phyloP scores from a whole-genome alignment of 805 yeast genomes.

The Candida tibetensis region DNA sequence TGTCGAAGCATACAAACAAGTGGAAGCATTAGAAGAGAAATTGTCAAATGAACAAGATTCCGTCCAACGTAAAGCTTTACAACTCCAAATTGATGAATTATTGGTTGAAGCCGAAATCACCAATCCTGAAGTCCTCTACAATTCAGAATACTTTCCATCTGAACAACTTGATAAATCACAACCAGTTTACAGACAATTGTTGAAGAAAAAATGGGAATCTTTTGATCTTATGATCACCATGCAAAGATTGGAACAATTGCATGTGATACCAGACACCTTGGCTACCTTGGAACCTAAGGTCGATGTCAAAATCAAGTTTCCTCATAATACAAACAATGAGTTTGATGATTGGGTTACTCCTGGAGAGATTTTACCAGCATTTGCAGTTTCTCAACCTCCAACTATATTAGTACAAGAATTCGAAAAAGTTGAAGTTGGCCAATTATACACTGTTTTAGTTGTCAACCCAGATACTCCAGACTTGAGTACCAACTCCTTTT shows the following conservation, averaged over 20 bases:
- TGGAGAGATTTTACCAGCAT: slow-evolving; percentile 70
- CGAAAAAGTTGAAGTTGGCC: slow-evolving; percentile 43
- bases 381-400: slow-evolving; percentile 76
- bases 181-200: slow-evolving; percentile 76
- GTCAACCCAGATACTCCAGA: slow-evolving; percentile 95
- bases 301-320: slow-evolving; percentile 72
- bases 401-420: slow-evolving; percentile 72
- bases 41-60: slow-evolving; percentile 19
- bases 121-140: slow-evolving; percentile 85
- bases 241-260: slow-evolving; percentile 87
- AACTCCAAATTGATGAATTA: slow-evolving; percentile 25
- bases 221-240: slow-evolving; percentile 72
- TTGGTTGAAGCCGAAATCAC: slow-evolving; percentile 61
- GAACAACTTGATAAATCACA: slow-evolving; percentile 59
- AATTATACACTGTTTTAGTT: slow-evolving; percentile 70
- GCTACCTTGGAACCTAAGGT: slow-evolving; percentile 83
- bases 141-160: slow-evolving; percentile 46
- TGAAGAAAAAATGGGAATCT: slow-evolving; percentile 68
- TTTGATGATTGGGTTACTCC: slow-evolving; percentile 74
- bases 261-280: slow-evolving; percentile 89
- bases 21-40: slow-evolving; percentile 34
- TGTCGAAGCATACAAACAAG: slow-evolving; percentile 34
- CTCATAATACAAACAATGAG: slow-evolving; percentile 54
- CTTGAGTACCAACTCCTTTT: slow-evolving; percentile 60
- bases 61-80: slow-evolving; percentile 9